Percentiles rank a stretch among this genome's conserved stretches.
Conservation (phyloP, 768 basidiomycete species). For the Podaxis sp. region DNA sequence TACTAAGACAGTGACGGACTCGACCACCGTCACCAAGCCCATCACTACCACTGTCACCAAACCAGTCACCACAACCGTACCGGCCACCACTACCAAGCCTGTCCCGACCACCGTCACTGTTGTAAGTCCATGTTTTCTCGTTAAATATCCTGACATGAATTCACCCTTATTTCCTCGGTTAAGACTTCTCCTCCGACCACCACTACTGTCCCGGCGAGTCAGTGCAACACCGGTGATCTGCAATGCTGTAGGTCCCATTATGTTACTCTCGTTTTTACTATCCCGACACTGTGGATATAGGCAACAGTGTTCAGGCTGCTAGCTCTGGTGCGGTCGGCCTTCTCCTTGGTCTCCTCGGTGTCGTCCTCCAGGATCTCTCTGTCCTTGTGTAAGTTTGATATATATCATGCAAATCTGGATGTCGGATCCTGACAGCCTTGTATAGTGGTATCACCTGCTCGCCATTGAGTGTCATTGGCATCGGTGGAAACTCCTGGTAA, state of each 20-base stretch:
- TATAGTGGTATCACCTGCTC: conserved; percentile 33
- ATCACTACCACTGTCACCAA: conserved; percentile 17
- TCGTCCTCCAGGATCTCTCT: conserved; percentile 25
- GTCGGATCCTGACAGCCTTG: conserved; percentile 11
- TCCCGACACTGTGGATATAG: conserved; percentile 10
- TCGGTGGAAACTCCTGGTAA: conserved; percentile 27
- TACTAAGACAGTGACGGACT: conserved; percentile 17
- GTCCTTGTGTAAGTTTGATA: conserved; percentile 25
- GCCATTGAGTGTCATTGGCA: conserved; percentile 26
- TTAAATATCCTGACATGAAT: background rate
- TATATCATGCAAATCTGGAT: background rate
- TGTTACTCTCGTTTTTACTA: conserved; percentile 16
- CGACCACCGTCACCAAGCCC: conserved; percentile 10
- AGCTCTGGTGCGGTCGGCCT: conserved; percentile 18
- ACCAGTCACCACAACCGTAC: conserved; percentile 14
- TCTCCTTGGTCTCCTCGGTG: conserved; percentile 31
- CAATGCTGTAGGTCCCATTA: conserved; percentile 27
- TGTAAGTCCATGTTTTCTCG: background rate
- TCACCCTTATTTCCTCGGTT: conserved; percentile 4
- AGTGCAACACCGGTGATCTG: conserved; percentile 31
- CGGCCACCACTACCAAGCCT: conserved; percentile 19
- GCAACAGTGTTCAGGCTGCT: conserved; percentile 16
- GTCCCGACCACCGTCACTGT: conserved; percentile 15
- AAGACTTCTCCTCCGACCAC: conserved; percentile 22
- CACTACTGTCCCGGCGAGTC: conserved; percentile 22